Evolutionary conservation across 352 stramenopile species (phyloP), one percentile per base, ranked within the genome.

Genomic region (Globisporangium acanthophoron): DNA sequence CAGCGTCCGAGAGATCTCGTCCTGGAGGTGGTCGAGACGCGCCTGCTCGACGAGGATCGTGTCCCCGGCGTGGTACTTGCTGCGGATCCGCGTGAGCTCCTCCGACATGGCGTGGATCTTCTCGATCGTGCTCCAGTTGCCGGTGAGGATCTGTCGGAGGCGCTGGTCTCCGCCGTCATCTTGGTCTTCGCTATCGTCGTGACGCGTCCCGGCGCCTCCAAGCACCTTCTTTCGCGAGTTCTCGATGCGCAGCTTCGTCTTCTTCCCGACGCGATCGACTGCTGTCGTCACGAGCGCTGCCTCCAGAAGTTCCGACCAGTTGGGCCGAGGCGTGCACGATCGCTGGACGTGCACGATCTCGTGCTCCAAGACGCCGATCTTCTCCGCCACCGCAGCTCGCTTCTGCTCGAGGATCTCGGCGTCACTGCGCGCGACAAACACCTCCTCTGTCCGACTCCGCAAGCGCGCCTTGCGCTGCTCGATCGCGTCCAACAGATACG

Each of bases 371-470:
- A 56, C 61, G 12, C 63, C 59, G 2, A 67, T 56, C 5, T 78
- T 52, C 1, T 57, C 59, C 7, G 59, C 46, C 9, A 87, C 57
- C 1, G 60, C 55, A 0, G 54, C 48, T 15, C 61, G 68, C 11
- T 69, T 49, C 16, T 60, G 54, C 52, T 86, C 70, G 5, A 87
- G 37, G 13, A 66, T 54, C 1, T 71, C 52, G 2, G 76, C 61
- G 13, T 73, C 57, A 33, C 72, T 78, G 8, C 79, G 77, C 12
- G 87, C 69, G 45, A 83, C 69, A 40, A 91, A 91, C 21, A 91
- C 84, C 16, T 74, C 64, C 35, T 87, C 75, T 2, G 78, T 91
- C 3, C 69, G 71, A 20, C 52, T 54, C 24, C 77, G 66, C 3
- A 86, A 58, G 6, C 67, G 55, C 5, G 62, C 53, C 29, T 72